These are phyloP conservation scores for Ophiobolus disseminans DNA, from an alignment of 2,329 filamentous ascomycete genomes.

Conservation along the genomic window DNA sequence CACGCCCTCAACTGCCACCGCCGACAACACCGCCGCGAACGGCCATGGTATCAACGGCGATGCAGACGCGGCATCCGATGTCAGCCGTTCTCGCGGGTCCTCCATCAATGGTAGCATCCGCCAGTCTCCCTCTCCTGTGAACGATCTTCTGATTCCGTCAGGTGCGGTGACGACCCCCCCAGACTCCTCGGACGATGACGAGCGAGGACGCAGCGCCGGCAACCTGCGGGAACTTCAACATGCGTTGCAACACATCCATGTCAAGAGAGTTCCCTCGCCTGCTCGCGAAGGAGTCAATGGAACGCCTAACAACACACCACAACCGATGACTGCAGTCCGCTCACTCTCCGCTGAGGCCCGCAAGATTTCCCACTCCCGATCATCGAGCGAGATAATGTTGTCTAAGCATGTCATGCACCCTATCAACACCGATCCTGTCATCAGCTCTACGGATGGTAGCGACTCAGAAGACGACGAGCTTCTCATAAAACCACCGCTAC, in stretches of 20 bases:
- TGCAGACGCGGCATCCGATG: conserved; percentile 29
- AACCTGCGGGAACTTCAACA: conserved; percentile 74
- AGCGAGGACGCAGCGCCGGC: conserved; percentile 59
- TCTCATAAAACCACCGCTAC: conserved; percentile 80
- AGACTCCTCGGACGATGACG: conserved; percentile 90
- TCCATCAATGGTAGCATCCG: conserved; percentile 68
- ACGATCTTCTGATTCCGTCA: conserved; percentile 76
- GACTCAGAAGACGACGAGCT: conserved; percentile 65
- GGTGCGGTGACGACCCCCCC: conserved; percentile 91
- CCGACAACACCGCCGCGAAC: conserved; percentile 41
- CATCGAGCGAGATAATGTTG: conserved; percentile 64
- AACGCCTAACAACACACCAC: conserved; percentile 25
- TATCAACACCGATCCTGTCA: conserved; percentile 54
- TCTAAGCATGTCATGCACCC: conserved; percentile 51
- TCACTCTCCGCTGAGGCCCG: conserved; percentile 62
- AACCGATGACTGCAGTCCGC: conserved; percentile 27
- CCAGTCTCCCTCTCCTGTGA: conserved; percentile 83
- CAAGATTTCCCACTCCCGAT: conserved; percentile 68
- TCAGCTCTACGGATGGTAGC: conserved; percentile 57
- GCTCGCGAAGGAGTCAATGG: conserved; percentile 42
- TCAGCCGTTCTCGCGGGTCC: conserved; percentile 35
- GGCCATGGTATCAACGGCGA: conserved; percentile 31
- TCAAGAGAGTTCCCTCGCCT: conserved; percentile 67
- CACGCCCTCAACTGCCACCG: conserved; percentile 57
- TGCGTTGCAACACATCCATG: conserved; percentile 80